Evolutionary conservation across 495 filamentous ascomycete species (phyloP).

Genomic region (Usnea hakonensis): DNA sequence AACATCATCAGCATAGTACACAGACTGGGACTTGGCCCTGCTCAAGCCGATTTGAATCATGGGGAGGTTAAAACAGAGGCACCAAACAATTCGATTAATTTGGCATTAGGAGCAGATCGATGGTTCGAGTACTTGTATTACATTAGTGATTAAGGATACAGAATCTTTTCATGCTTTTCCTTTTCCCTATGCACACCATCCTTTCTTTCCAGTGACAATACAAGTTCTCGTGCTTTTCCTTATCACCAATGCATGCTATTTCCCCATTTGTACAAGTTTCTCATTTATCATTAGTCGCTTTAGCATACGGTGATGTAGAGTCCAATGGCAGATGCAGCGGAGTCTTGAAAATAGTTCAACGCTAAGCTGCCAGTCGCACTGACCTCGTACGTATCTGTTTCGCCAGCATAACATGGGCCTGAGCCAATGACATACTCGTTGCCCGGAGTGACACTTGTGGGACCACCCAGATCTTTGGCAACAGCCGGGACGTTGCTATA

Average conservation of each 20-base stretch:
- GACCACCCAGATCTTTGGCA: constrained; percentile 37
- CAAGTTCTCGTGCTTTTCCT: constrained; percentile 1
- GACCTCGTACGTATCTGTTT: constrained; percentile 45
- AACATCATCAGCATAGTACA: too few relatives aligned
- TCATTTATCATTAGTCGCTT: constrained; percentile 19
- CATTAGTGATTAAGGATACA: constrained; percentile 16
- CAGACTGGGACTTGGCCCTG: too few relatives aligned
- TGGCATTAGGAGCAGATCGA: not conserved
- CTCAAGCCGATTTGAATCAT: too few relatives aligned
- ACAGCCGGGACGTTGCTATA: constrained; percentile 44
- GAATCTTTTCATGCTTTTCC: constrained; percentile 1
- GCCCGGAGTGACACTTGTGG: constrained; percentile 43
- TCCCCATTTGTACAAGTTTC: not conserved
- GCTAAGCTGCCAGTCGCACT: constrained; percentile 43
- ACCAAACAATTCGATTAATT: not conserved
- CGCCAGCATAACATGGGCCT: constrained; percentile 49
- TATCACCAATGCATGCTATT: constrained; percentile 2
- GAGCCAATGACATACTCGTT: constrained; percentile 48
- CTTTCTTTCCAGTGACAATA: too few relatives aligned
- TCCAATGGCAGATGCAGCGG: constrained; percentile 53
- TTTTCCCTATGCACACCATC: not conserved
- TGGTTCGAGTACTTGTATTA: not conserved
- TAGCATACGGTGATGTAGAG: constrained; percentile 55
- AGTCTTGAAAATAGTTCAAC: constrained; percentile 60
- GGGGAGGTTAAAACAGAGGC: too few relatives aligned